These are phyloP conservation scores for Spathaspora sp. DNA, from an alignment of 805 yeast genomes.

Conservation along the genomic window DNA sequence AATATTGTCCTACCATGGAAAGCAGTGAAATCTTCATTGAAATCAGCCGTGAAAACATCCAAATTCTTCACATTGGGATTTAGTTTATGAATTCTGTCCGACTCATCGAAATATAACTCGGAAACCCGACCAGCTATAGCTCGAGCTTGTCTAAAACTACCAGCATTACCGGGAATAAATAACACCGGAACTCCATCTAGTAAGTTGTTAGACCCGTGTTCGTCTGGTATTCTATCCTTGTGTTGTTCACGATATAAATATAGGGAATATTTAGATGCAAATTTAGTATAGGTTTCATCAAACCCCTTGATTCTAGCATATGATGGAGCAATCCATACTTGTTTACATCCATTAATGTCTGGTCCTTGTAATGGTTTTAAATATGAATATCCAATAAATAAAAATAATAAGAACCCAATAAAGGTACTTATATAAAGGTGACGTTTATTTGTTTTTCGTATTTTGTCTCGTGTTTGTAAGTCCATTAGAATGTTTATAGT, in stretches of 20 bases:
- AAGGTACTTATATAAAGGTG: slow-evolving; percentile 11
- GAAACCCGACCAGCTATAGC: slow-evolving; percentile 87
- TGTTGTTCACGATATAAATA: slow-evolving; percentile 85
- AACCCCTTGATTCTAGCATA: slow-evolving; percentile 74
- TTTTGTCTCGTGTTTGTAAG: background rate
- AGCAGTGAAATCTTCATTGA: slow-evolving; percentile 94
- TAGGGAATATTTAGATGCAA: slow-evolving; percentile 79
- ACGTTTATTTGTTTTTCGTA: slow-evolving; percentile 6
- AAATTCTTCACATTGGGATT: slow-evolving; percentile 43
- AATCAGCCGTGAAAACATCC: slow-evolving; percentile 90
- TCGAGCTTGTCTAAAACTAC: slow-evolving; percentile 84
- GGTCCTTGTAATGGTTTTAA: slow-evolving; percentile 19
- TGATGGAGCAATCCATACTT: slow-evolving; percentile 79
- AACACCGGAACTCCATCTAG: slow-evolving; percentile 80
- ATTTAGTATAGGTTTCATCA: slow-evolving; percentile 63
- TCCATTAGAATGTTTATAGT: background rate
- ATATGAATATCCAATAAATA: slow-evolving; percentile 9
- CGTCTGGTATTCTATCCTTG: slow-evolving; percentile 49
- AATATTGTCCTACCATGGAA: slow-evolving; percentile 91
- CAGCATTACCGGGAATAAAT: slow-evolving; percentile 97
- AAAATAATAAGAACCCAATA: slow-evolving; percentile 14
- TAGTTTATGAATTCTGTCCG: slow-evolving; percentile 16
- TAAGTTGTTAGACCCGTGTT: slow-evolving; percentile 16
- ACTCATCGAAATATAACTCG: slow-evolving; percentile 42
- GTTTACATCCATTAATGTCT: slow-evolving; percentile 49